Conservation (phyloP, 2,329 filamentous ascomycete genomes). For the Penicillium freii region DNA sequence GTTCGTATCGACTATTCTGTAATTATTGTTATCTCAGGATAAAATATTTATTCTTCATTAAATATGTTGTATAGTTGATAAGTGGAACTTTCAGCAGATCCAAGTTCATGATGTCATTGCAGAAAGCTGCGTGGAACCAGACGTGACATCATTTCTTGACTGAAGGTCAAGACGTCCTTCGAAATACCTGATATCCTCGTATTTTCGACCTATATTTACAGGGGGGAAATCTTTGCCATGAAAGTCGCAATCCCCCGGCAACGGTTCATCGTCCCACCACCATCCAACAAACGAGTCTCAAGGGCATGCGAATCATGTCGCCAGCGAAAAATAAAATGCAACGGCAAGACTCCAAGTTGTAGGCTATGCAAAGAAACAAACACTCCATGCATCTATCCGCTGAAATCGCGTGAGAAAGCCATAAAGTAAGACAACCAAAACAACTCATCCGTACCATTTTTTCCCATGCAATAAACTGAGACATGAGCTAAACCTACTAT, state of each 20-base stretch:
- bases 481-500: background rate
- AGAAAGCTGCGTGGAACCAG: background rate
- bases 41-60: too few relatives aligned
- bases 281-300: slow-evolving; percentile 32
- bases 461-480: background rate
- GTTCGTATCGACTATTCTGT: too few relatives aligned
- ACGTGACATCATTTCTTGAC: background rate
- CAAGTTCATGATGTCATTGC: background rate
- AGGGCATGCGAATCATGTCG: slow-evolving; percentile 45
- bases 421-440: slow-evolving; percentile 31
- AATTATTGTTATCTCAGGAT: too few relatives aligned
- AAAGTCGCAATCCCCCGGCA: slow-evolving; percentile 37
- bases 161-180: background rate
- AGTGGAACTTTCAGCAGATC: too few relatives aligned
- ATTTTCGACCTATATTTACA: background rate
- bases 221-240: background rate
- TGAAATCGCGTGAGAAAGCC: slow-evolving; percentile 39
- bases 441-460: background rate
- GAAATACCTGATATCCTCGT: background rate
- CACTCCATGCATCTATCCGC: slow-evolving; percentile 40
- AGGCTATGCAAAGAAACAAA: slow-evolving; percentile 42
- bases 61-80: too few relatives aligned
- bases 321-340: slow-evolving; percentile 46
- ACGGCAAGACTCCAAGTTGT: slow-evolving; percentile 43
- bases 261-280: slow-evolving; percentile 13